Percentiles rank a stretch among this genome's conserved stretches.
Conservation (phyloP, 768 basidiomycete genomes). For the Pisolithus tinctorius region DNA sequence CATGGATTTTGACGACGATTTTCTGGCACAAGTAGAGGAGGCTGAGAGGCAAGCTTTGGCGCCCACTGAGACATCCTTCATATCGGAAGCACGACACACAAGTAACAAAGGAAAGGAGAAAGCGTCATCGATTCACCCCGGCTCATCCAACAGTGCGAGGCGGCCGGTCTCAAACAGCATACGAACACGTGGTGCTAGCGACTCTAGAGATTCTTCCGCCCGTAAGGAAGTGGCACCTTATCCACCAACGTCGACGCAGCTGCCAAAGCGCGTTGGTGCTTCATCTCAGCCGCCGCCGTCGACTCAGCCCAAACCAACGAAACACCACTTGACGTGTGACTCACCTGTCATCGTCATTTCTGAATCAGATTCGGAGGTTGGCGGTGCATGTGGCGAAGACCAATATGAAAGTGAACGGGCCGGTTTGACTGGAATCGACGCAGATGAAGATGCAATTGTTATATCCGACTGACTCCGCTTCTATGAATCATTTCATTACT, state of each 20-base stretch:
- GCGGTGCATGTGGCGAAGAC: not conserved
- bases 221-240: slow-evolving; percentile 7
- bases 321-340: not conserved
- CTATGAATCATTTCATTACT: not conserved
- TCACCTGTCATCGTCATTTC: not conserved
- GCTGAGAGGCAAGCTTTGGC: slow-evolving; percentile 17
- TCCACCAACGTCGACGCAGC: slow-evolving; percentile 5
- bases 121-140: not conserved
- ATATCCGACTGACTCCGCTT: not conserved
- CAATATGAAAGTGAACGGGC: too few relatives aligned
- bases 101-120: slow-evolving; percentile 19
- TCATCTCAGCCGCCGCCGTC: slow-evolving; percentile 1
- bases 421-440: too few relatives aligned
- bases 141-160: not conserved
- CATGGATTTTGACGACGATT: slow-evolving; percentile 31
- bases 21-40: slow-evolving; percentile 33
- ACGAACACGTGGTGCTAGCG: slow-evolving; percentile 10
- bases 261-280: not conserved
- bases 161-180: slow-evolving; percentile 8
- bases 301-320: slow-evolving; percentile 5
- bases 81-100: slow-evolving; percentile 2
- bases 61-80: not conserved
- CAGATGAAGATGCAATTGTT: not conserved
- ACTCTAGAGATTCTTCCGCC: slow-evolving; percentile 9
- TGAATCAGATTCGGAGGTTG: not conserved